A percentile compares a stretch with the other conserved stretches of the same genome.
phyloP scores from a whole-genome alignment of 1,284 basidiomycete species.

The Macrocystidia cucumis region DNA sequence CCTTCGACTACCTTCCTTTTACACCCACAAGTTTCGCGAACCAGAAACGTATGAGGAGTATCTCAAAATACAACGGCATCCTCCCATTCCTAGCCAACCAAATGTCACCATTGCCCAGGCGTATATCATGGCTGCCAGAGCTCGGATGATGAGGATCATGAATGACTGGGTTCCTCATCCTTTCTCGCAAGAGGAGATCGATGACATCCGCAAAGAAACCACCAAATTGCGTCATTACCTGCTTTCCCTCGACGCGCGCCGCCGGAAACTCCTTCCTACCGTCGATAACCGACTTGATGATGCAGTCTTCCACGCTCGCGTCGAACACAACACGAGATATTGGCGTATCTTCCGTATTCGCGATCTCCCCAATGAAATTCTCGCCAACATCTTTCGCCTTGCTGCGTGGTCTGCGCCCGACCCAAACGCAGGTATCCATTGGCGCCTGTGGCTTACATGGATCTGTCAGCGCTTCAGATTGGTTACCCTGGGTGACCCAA shows the following conservation, averaged over 20 bases:
- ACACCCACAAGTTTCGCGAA: too few relatives aligned
- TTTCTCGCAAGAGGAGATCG: constrained; percentile 15
- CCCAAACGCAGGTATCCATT: constrained; percentile 23
- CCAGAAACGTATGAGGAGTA: too few relatives aligned
- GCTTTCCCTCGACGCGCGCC: constrained; percentile 14
- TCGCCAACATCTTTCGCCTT: constrained; percentile 51
- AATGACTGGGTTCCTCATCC: constrained; percentile 18
- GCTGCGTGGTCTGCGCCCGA: constrained; percentile 38
- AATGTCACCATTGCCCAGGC: not conserved
- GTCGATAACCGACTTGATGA: constrained; percentile 17
- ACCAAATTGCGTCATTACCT: constrained; percentile 16
- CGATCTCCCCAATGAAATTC: constrained; percentile 55
- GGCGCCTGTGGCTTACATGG: constrained; percentile 44
- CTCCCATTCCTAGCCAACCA: constrained; percentile 1
- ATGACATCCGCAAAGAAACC: constrained; percentile 14
- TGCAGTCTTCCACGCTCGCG: constrained; percentile 18
- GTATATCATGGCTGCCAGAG: constrained; percentile 4
- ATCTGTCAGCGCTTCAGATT: constrained; percentile 50
- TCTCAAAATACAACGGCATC: not conserved
- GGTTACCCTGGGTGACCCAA: constrained; percentile 35
- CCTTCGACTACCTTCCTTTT: too few relatives aligned
- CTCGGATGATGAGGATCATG: constrained; percentile 7
- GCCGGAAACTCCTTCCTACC: constrained; percentile 9
- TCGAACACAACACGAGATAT: constrained; percentile 21
- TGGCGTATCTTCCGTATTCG: constrained; percentile 45